Evolutionary conservation across 208 protist genomes (phyloP), one percentile per base, ranked within the genome.

Genomic region (Kentomonas sorsogonicus): DNA sequence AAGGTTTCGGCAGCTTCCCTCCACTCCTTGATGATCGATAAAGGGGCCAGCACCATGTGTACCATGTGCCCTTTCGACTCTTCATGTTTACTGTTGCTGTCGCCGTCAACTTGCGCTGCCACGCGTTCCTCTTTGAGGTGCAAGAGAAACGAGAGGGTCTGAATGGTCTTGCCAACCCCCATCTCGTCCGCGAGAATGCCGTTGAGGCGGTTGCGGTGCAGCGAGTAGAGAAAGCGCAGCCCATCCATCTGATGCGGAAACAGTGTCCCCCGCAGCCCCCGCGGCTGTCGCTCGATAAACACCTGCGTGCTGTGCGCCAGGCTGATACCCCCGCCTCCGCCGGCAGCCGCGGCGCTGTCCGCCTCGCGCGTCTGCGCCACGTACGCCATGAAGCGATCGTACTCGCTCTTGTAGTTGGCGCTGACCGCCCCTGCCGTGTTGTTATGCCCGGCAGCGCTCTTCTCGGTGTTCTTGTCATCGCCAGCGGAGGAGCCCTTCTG

Each of bases 111-210:
- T n/a, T n/a, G n/a, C n/a, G n/a, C n/a, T n/a, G n/a, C n/a, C 31
- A 48, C 16, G 22, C 25, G 23, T 30, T 29, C 18, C 41, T 82
- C 63, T 53, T 79, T 80, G 33, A 91, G 44, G 44, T 77, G 40
- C n/a, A 79, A 45, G 0, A 96, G 53, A 34, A 91, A 77, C 6
- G 87, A 67, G 18, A 98, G 91, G 1, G 93, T 97, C 72, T 96
- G 88, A 18, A 98, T 76, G 0, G 94, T 98, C 57, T 98, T 98
- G 46, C 96, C 95, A 3, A 96, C 74, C 43, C 96, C 81, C 97
- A 98, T 98, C 72, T 99, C 97, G 77, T 99, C 97, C 0, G 96
- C 97, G 1, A 99, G 73, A 45, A 99, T 97, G 29, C 93, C 89
- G 68, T 98, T 98, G 45, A 98, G 85, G 26, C 68, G 44, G 43